Conservation (phyloP, 371 early-diverging fungal species). For the Actinomucor elegans region DNA sequence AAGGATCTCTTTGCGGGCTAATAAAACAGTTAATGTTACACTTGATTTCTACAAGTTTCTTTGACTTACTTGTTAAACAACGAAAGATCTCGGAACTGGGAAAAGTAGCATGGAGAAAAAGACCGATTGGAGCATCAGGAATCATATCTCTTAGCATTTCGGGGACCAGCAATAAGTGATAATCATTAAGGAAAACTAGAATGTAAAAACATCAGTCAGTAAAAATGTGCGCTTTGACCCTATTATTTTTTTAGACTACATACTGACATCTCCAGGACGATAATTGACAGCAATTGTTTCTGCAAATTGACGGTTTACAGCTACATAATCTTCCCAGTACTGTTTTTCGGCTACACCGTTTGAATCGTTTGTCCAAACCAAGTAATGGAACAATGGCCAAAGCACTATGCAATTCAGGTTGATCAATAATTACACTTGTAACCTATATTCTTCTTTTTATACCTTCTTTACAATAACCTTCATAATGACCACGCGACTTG, state of each 20-base stretch:
- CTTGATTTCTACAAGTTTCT: background rate
- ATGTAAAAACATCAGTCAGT: background rate
- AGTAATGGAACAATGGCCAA: conserved; percentile 99
- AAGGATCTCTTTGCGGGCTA: conserved; percentile 88
- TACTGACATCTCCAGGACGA: conserved; percentile 84
- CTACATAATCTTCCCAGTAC: conserved; percentile 87
- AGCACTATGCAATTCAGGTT: conserved; percentile 51
- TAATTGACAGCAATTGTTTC: conserved; percentile 73
- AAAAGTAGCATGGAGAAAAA: conserved; percentile 98
- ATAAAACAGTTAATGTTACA: conserved; percentile 1
- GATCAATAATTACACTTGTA: conserved; percentile 18
- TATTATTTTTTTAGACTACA: conserved; percentile 22
- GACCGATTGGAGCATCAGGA: conserved; percentile 86
- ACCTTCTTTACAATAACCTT: conserved; percentile 91
- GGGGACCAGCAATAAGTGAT: conserved; percentile 93
- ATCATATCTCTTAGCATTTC: conserved; percentile 76
- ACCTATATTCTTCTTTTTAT: conserved; percentile 12
- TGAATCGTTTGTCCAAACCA: conserved; percentile 77
- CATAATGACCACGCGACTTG: conserved; percentile 77
- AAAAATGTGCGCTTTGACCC: conserved; percentile 34
- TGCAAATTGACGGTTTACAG: conserved; percentile 90
- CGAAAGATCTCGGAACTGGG: conserved; percentile 94
- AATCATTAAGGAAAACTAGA: conserved; percentile 97
- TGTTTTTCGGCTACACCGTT: conserved; percentile 62
- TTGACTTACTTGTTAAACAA: conserved; percentile 84